Percentiles rank a stretch among this genome's conserved stretches.
Conservation (phyloP, 768 basidiomycete genomes). For the Hygrophorus russula region DNA sequence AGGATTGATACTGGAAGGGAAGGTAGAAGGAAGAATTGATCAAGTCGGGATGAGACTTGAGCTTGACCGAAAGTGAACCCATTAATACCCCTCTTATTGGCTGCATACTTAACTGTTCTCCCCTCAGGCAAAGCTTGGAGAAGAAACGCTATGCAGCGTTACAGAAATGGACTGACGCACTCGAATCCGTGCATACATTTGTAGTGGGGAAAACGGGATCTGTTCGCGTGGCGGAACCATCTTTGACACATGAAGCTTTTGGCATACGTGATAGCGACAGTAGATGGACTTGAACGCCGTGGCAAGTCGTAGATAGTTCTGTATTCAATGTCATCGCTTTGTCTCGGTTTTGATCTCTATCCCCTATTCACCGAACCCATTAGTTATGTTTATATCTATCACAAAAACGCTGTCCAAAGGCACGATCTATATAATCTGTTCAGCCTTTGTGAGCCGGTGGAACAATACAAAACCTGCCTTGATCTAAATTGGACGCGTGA, state of each 20-base stretch:
- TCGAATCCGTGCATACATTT: conserved; percentile 66
- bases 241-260: not conserved
- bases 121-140: conserved; percentile 68
- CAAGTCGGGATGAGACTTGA: conserved; percentile 92
- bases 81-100: not conserved
- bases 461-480: no score
- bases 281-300: not conserved
- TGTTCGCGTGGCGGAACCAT: conserved; percentile 6
- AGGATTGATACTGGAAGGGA: conserved; percentile 91
- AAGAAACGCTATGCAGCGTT: conserved; percentile 78
- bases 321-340: no score
- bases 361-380: no score
- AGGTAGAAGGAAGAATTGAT: conserved; percentile 93
- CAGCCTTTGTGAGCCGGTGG: no score
- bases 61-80: conserved; percentile 70
- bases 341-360: no score
- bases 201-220: conserved; percentile 61
- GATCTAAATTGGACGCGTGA: conserved; percentile 35
- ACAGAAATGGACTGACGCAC: conserved; percentile 72
- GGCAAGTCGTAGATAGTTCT: no score
- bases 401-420: no score
- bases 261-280: conserved; percentile 2
- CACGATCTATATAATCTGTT: no score
- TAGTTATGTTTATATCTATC: no score
- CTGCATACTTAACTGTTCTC: not conserved